Base-by-base conservation (phyloP, 768 basidiomycete species). In the Boletus huronensis region DNA sequence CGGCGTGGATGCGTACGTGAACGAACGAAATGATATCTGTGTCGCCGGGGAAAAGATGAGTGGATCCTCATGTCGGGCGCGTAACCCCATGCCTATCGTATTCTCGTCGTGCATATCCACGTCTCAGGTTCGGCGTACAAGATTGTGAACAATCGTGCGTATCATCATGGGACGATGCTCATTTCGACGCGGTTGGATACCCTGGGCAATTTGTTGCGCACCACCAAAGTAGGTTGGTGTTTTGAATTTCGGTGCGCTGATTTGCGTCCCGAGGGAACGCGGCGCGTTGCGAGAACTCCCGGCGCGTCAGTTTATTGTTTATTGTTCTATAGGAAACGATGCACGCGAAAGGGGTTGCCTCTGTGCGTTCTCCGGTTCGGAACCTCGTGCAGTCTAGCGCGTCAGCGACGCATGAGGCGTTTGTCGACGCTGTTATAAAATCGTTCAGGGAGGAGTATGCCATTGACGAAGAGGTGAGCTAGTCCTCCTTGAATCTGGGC, bases 111-210 rank as follows among this genome's bases (percentile, higher is more conserved):
- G 63, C 14, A 53, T 61, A 54, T 54, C 54, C 68, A 98, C 93
- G 87, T 98, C 57, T 98, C 96, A 44, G 97, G 97, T 39, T 98
- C 94, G 9, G 97, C 97, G 11, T 99, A 97, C 75, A 98, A 97
- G 73, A 90, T 99, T 52, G 87, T 88, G 41, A 89, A 84, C 61
- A 83, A 84, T 49, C 79, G 97, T 28, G 93, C 94, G 7, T 98
- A 98, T 72, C 96, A 98, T 63, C 97, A 99, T 62, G 97, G 97
- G 0, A 99, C 97, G 16, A 99, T 99, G 97, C 82, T 99, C 26
- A 88, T 98, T 21, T 87, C 90, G 8, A 93, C 93, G 3, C 73
- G 79, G 43, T 78, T 98, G 28, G 75, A 80, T 32, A 78, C 81
- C 6, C 74, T 99, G 8, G 88, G 90, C 0, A 82, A 88, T 57